Conservation (phyloP, 805 yeast species). For the Schwanniomyces yamadae region DNA sequence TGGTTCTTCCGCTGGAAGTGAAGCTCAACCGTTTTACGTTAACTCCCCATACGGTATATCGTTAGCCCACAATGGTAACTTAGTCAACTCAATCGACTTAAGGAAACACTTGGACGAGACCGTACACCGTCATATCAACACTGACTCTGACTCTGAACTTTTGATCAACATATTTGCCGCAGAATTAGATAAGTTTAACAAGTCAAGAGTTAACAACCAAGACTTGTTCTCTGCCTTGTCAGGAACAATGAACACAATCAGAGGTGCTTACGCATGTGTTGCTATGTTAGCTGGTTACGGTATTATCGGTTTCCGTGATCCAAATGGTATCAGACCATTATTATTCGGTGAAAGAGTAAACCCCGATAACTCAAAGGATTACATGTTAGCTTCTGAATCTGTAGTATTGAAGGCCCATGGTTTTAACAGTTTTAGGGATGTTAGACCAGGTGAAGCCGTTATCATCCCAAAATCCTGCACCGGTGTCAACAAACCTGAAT, state of each 20-base stretch:
- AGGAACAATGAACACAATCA: constrained; percentile 75
- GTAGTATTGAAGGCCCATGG: constrained; percentile 94
- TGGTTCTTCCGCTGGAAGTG: constrained; percentile 91
- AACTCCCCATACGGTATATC: constrained; percentile 95
- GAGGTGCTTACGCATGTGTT: constrained; percentile 97
- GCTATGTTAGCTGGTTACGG: constrained; percentile 97
- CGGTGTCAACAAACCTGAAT: constrained; percentile 60
- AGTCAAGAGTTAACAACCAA: constrained; percentile 85
- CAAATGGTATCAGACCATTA: constrained; percentile 93
- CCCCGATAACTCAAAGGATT: constrained; percentile 69
- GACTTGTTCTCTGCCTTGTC: constrained; percentile 85
- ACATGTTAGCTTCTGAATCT: constrained; percentile 93
- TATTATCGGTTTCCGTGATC: constrained; percentile 92
- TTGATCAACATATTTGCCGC: constrained; percentile 87
- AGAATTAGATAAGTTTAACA: constrained; percentile 86
- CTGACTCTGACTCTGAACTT: constrained; percentile 94
- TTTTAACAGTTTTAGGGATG: constrained; percentile 73
- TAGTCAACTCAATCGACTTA: constrained; percentile 81
- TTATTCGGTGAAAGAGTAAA: constrained; percentile 78
- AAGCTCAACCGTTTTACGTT: constrained; percentile 98
- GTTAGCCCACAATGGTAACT: constrained; percentile 90
- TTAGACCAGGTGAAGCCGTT: constrained; percentile 95
- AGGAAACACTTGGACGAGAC: constrained; percentile 82
- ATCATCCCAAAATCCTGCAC: constrained; percentile 74
- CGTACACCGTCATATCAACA: constrained; percentile 95